phyloP scores from a whole-genome alignment of 1,284 basidiomycete genomes.

The Heterobasidion irregulare region DNA sequence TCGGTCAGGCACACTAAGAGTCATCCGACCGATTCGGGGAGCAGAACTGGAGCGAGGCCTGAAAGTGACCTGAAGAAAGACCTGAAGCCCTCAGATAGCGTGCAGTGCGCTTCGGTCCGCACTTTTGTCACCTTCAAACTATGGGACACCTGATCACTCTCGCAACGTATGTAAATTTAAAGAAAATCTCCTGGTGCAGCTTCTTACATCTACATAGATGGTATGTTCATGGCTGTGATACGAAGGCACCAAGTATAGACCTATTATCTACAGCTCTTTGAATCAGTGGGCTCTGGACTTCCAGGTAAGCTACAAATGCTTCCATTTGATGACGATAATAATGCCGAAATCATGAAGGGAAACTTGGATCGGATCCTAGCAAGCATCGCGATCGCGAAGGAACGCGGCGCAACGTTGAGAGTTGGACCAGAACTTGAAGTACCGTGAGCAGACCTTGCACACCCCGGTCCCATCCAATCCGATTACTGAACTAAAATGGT shows the following conservation, averaged over 20 bases:
- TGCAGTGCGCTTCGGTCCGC: no score
- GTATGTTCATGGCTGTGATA: conserved; percentile 17
- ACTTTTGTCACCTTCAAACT: not conserved
- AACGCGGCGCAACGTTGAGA: conserved; percentile 81
- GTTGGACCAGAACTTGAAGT: conserved; percentile 99
- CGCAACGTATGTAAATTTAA: conserved; percentile 24
- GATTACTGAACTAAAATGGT: not conserved
- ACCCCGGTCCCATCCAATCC: not conserved
- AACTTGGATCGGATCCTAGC: conserved; percentile 87
- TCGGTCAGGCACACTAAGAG: no score
- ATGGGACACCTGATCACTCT: conserved; percentile 83
- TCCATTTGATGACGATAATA: no score
- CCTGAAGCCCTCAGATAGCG: no score
- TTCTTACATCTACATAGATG: conserved; percentile 27
- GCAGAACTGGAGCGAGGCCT: no score
- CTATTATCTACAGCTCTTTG: conserved; percentile 53
- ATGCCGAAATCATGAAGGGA: conserved; percentile 42
- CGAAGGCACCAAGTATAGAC: not conserved
- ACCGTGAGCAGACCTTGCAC: conserved; percentile 49
- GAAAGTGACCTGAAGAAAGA: no score
- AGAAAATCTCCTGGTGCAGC: not conserved
- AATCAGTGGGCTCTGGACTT: conserved; percentile 98
- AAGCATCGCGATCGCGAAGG: conserved; percentile 86
- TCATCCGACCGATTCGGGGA: no score
- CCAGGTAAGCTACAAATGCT: conserved; percentile 39